A percentile compares a stretch with the other conserved stretches of the same genome.
Conservation (phyloP, 768 basidiomycete genomes). For the Hydnomerulius pinastri region DNA sequence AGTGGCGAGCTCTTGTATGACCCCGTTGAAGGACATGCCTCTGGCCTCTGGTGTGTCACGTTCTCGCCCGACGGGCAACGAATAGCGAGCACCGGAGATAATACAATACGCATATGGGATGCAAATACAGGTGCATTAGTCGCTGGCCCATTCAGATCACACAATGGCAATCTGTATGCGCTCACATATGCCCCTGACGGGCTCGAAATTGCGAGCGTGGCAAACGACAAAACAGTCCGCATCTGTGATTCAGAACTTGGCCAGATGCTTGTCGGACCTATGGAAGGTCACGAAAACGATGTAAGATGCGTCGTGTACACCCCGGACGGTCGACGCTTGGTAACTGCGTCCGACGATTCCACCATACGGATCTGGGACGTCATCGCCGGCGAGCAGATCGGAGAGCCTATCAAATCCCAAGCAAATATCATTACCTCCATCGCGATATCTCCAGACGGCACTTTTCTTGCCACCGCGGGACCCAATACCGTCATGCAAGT, state of each 20-base stretch:
- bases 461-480: slow-evolving; percentile 34
- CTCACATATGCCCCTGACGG: slow-evolving; percentile 40
- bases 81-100: slow-evolving; percentile 35
- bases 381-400: slow-evolving; percentile 29
- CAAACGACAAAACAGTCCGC: slow-evolving; percentile 33
- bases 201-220: slow-evolving; percentile 32
- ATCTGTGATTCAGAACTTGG: slow-evolving; percentile 38
- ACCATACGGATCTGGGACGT: slow-evolving; percentile 34
- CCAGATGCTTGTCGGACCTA: slow-evolving; percentile 29
- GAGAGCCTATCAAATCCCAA: slow-evolving; percentile 31
- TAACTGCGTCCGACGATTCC: slow-evolving; percentile 32
- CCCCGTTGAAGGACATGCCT: slow-evolving; percentile 29
- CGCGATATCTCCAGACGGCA: slow-evolving; percentile 32
- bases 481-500: slow-evolving; percentile 30
- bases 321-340: slow-evolving; percentile 27
- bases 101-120: slow-evolving; percentile 35
- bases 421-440: slow-evolving; percentile 32
- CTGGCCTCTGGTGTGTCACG: slow-evolving; percentile 29
- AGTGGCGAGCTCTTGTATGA: slow-evolving; percentile 19
- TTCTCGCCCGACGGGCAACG: slow-evolving; percentile 34
- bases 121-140: slow-evolving; percentile 24
- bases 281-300: slow-evolving; percentile 30
- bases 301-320: slow-evolving; percentile 34
- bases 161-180: slow-evolving; percentile 33
- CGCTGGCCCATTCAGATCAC: slow-evolving; percentile 30